Evolutionary conservation across 768 basidiomycete genomes (phyloP), one percentile per base, ranked within the genome.

Genomic region (Amanita muscaria): DNA sequence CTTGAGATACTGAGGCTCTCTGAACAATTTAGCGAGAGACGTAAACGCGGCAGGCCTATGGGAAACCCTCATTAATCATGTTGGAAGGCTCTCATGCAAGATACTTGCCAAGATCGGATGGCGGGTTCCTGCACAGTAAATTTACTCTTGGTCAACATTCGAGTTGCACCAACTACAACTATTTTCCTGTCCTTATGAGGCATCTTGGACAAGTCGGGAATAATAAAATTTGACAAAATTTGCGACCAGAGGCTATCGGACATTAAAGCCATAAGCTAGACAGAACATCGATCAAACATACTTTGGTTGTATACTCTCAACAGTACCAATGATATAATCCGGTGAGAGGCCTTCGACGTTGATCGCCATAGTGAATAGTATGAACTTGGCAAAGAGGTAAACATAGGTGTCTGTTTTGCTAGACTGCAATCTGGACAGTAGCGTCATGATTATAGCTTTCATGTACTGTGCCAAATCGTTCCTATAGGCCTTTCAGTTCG

Each of bases 361-460:
- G 52, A 94, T 59, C 11, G 91, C 89, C 64, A 86, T 76, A 16
- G 73, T 67, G 61, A 80, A 87, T 23, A 84, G 64, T 50, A 93
- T 58, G 64, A 94, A 94, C 54, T 77, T 71, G 4, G 86, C 73
- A 58, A 97, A 85, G 39, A 80, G 72, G 59, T 90, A 87, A 6
- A 80, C 79, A 59, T 83, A 97, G 60, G 80, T 85, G 52, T 92
- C 84, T 15, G 92, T 94, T 63, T 91, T 91, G 65, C 76, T 88
- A 16, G 77, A 73, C 53, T 93, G 91, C 69, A 98, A 73, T 37
- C 93, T 74, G 3, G 79, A 93, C 25, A 97, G 69, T 7, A 97
- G 69, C 22, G 82, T 82, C 63, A 93, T 69, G 49, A 88, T 64
- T 16, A 87, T 65, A 7, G 78, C 78, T 50, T 80, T 82, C 60